Percentiles rank a stretch among this genome's conserved stretches.
Evolutionary conservation across 805 yeast genomes (phyloP).

Genomic region (Clavispora phyllophila): DNA sequence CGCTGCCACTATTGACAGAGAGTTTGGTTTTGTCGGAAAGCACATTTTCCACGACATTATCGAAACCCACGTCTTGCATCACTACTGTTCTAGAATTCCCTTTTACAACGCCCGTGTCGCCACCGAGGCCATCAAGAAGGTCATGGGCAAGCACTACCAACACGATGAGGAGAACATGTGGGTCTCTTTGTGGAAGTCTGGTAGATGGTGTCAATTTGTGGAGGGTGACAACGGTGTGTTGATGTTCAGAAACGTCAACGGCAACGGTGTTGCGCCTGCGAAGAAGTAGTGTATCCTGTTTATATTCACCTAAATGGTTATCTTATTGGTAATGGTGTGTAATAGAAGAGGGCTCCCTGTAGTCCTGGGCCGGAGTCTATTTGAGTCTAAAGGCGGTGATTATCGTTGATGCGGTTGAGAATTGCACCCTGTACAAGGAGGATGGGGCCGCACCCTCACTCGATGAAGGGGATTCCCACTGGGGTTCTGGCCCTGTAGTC

Average conservation of each 20-base stretch:
- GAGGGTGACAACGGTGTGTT: slow-evolving; percentile 59
- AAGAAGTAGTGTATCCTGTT: slow-evolving; percentile 7
- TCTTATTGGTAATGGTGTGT: neutral
- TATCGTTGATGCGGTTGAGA: too few relatives aligned
- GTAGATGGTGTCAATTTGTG: slow-evolving; percentile 65
- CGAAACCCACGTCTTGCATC: slow-evolving; percentile 88
- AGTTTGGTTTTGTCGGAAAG: slow-evolving; percentile 75
- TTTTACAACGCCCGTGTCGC: slow-evolving; percentile 84
- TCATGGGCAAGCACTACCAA: slow-evolving; percentile 78
- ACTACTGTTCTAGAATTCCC: slow-evolving; percentile 77
- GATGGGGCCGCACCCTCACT: too few relatives aligned
- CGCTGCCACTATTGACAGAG: slow-evolving; percentile 82
- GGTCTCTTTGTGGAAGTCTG: slow-evolving; percentile 56
- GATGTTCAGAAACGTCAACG: slow-evolving; percentile 61
- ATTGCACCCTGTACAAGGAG: too few relatives aligned
- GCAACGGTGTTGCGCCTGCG: slow-evolving; percentile 18
- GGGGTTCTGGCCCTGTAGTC: slow-evolving; percentile 46
- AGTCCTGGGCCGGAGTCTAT: too few relatives aligned
- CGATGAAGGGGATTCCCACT: slow-evolving; percentile 53
- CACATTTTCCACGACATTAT: slow-evolving; percentile 82
- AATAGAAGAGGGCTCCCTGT: neutral
- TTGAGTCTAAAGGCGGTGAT: too few relatives aligned
- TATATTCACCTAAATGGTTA: neutral
- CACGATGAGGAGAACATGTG: slow-evolving; percentile 70
- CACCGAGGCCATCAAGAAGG: slow-evolving; percentile 71